Conservation (phyloP, 2,329 filamentous ascomycete genomes). For the Neodidymelliopsis sp. region DNA sequence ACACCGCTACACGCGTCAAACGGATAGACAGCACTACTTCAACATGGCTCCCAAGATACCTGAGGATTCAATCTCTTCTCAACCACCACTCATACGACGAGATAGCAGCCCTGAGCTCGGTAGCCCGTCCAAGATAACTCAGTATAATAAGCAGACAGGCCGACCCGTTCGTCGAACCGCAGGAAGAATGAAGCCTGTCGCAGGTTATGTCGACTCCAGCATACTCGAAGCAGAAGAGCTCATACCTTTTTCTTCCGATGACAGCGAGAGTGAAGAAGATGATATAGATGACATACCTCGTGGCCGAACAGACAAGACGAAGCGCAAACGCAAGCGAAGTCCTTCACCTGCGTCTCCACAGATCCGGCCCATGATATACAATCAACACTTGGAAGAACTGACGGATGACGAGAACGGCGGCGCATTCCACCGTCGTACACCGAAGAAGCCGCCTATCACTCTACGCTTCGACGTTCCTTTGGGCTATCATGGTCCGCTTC, state of each 20-base stretch:
- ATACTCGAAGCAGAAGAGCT: conserved; percentile 45
- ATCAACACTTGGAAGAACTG: conserved; percentile 36
- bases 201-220: conserved; percentile 52
- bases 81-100: neutral
- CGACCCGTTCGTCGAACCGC: conserved; percentile 53
- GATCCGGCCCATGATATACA: conserved; percentile 43
- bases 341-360: conserved; percentile 47
- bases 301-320: conserved; percentile 21
- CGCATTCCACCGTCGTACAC: conserved; percentile 23
- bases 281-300: conserved; percentile 23
- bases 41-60: conserved; percentile 16
- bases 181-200: conserved; percentile 43
- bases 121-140: conserved; percentile 34
- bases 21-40: neutral
- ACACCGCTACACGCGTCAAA: conserved; percentile 12
- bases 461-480: conserved; percentile 57
- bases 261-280: conserved; percentile 40
- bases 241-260: conserved; percentile 29
- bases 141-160: conserved; percentile 52
- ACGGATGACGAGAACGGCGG: conserved; percentile 39
- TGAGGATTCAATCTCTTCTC: conserved; percentile 1
- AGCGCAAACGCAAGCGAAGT: conserved; percentile 46
- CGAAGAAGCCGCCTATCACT: conserved; percentile 40
- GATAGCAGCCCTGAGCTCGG: conserved; percentile 42
- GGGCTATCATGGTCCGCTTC: conserved; percentile 55